Conservation (phyloP, 2,329 filamentous ascomycete species). For the Venturia asperata region DNA sequence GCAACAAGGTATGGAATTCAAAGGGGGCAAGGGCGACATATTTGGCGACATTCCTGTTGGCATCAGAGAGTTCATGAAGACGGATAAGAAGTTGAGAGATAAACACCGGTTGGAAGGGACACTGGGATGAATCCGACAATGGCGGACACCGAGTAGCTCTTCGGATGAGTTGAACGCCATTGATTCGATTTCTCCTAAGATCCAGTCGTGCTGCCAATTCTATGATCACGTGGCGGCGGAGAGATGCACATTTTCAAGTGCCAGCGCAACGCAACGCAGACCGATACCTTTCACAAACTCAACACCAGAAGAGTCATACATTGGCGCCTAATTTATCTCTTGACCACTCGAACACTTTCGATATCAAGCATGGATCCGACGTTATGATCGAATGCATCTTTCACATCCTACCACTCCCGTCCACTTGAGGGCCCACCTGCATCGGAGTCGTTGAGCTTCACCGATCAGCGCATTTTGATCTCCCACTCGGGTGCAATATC, state of each 20-base stretch:
- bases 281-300: background rate
- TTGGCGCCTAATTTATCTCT: background rate
- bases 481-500: no score
- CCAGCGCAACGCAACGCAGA: background rate
- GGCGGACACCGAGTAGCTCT: background rate
- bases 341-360: background rate
- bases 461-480: no score
- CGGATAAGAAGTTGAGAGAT: constrained; percentile 81
- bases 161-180: no score
- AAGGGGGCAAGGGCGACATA: constrained; percentile 50
- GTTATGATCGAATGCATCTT: background rate
- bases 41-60: constrained; percentile 81
- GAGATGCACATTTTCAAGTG: background rate
- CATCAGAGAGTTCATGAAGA: constrained; percentile 95
- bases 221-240: no score
- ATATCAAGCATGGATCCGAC: background rate
- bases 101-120: constrained; percentile 57
- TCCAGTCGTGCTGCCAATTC: no score
- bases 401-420: no score
- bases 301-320: background rate
- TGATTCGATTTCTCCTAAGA: no score
- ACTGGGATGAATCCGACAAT: constrained; percentile 21
- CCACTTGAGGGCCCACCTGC: no score
- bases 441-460: no score
- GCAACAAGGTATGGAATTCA: constrained; percentile 36